Evolutionary conservation across 2,329 filamentous ascomycete genomes (phyloP).

Genomic region (Ascochyta fabae): DNA sequence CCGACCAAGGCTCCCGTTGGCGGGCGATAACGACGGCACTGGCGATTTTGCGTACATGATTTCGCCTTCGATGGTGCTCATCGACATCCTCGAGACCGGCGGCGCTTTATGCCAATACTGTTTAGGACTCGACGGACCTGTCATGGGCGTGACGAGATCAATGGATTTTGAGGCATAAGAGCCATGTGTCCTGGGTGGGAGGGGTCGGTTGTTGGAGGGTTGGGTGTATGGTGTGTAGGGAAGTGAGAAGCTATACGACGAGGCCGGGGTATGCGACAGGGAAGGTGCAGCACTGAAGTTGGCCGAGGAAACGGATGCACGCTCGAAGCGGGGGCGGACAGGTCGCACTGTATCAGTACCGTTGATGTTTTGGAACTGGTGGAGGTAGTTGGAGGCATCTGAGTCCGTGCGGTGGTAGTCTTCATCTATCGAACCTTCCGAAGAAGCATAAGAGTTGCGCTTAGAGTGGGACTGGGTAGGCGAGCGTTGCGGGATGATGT

Average conservation of each 20-base stretch:
- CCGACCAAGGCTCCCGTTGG: constrained; percentile 48
- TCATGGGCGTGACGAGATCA: constrained; percentile 54
- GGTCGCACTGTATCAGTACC: constrained; percentile 34
- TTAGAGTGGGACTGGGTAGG: constrained; percentile 51
- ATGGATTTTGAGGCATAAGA: constrained; percentile 51
- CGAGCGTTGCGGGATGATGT: constrained; percentile 57
- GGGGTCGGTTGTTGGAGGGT: constrained; percentile 38
- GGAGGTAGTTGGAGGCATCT: constrained; percentile 52
- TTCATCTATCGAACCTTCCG: constrained; percentile 51
- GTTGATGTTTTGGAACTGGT: constrained; percentile 48
- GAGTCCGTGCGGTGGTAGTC: constrained; percentile 39
- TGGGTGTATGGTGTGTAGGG: constrained; percentile 45
- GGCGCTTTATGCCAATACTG: constrained; percentile 44
- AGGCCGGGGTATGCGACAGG: constrained; percentile 55
- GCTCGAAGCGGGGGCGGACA: constrained; percentile 44
- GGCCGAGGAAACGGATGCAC: constrained; percentile 45
- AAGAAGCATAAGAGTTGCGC: constrained; percentile 51
- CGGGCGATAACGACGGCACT: constrained; percentile 40
- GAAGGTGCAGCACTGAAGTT: constrained; percentile 52
- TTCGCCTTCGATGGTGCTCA: constrained; percentile 46
- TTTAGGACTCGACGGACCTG: constrained; percentile 43
- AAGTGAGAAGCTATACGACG: constrained; percentile 54
- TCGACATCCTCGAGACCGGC: constrained; percentile 42
- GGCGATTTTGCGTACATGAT: constrained; percentile 47
- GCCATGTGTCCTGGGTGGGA: constrained; percentile 48